These are phyloP conservation scores for Angomonas desouzai DNA, from an alignment of 208 protist species.

Conservation along the genomic window DNA sequence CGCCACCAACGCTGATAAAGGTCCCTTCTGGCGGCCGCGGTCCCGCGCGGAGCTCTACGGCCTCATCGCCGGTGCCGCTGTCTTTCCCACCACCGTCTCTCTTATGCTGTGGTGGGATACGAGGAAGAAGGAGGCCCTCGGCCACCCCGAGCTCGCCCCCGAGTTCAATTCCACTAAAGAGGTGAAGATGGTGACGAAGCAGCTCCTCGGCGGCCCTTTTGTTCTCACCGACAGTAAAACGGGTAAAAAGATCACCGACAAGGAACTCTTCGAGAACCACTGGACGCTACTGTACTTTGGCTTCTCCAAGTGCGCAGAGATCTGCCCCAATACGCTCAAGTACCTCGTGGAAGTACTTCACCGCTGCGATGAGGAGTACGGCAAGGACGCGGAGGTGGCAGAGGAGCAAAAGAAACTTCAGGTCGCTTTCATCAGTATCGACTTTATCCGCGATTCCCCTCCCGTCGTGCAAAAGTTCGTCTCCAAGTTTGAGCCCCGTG, in stretches of 20 bases:
- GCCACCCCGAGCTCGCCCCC: conserved; percentile 30
- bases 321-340: conserved; percentile 68
- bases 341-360: conserved; percentile 71
- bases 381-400: conserved; percentile 20
- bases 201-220: conserved; percentile 75
- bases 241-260: conserved; percentile 57
- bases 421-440: conserved; percentile 71
- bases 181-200: conserved; percentile 34
- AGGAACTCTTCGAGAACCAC: conserved; percentile 63
- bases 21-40: conserved; percentile 33
- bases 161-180: conserved; percentile 41
- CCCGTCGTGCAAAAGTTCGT: conserved; percentile 64
- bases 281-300: conserved; percentile 88
- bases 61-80: conserved; percentile 39
- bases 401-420: conserved; percentile 50
- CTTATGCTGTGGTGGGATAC: conserved; percentile 55
- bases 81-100: conserved; percentile 48
- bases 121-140: conserved; percentile 18
- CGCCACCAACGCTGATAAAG: conserved; percentile 13
- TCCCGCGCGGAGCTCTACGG: conserved; percentile 62
- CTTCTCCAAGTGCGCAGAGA: conserved; percentile 83
- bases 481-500: conserved; percentile 31
- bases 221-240: conserved; percentile 48
- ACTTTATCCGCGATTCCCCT: conserved; percentile 73
- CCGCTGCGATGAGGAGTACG: conserved; percentile 35